Evolutionary conservation across 768 basidiomycete species (phyloP), one percentile per base, ranked within the genome.

Genomic region (Suillus hirtellus): DNA sequence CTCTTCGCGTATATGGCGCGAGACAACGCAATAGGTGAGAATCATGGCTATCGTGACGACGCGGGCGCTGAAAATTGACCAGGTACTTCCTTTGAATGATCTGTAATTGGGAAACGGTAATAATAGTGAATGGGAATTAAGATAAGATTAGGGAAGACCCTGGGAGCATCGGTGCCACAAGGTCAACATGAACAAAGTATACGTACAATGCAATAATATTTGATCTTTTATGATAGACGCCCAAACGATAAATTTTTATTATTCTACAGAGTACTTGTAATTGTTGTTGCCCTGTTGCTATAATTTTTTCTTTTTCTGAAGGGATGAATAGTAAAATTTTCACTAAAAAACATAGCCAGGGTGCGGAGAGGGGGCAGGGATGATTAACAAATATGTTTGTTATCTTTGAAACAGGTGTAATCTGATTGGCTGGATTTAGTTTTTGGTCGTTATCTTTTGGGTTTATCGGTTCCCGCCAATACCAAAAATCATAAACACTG

Each of bases 401-500:
- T 66, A 66, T 66, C 68, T 72, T 69, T 62, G 65, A 67, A 75
- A 75, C 66, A 47, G 15, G 31, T 66, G 65, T 76, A 72, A 75
- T 75, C 74, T 75, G 74, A 76, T 75, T 75, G 75, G 74, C 64
- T 64, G 59, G 69, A 75, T 74, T 76, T 64, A 66, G 64, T 68
- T 73, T 68, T 63, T 53, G 43, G 58, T 64, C 73, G 62, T 75
- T 74, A 75, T 76, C 76, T 75, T 76, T 66, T 72, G 69, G 74
- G 74, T 74, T 75, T 75, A 76, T 75, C 74, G 75, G 72, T 69
- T 75, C 74, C 75, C 75, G 72, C 72, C 68, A 59, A 72, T 24
- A 40, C 63, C 66, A 73, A 68, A 73, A 76, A 76, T 76, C 75
- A 74, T 76, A 76, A 74, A 74, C 75, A 64, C 66, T 54, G 52